These are phyloP conservation scores for Graphilbum fragrans DNA, from an alignment of 2,329 filamentous ascomycete genomes.

Conservation along the genomic window DNA sequence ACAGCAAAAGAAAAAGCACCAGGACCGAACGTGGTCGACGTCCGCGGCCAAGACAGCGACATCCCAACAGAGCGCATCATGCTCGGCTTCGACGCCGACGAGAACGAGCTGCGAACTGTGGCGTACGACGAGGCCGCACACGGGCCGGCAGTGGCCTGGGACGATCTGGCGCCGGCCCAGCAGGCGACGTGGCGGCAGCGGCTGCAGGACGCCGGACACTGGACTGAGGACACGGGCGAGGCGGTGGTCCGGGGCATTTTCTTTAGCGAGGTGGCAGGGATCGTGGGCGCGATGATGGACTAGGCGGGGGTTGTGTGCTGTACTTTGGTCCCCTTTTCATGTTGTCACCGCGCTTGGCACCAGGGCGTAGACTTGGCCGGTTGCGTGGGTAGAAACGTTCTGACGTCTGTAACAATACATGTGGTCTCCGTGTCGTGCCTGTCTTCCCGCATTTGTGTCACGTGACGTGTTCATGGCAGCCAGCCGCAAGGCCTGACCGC, in stretches of 20 bases:
- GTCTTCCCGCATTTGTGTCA: too few relatives aligned
- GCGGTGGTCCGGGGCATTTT: conserved; percentile 63
- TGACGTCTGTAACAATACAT: too few relatives aligned
- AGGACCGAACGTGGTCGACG: too few relatives aligned
- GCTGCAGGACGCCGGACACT: conserved; percentile 60
- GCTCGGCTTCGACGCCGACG: conserved; percentile 9
- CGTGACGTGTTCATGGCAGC: too few relatives aligned
- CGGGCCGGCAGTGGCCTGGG: conserved; percentile 48
- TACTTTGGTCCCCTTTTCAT: too few relatives aligned
- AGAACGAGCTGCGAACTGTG: conserved; percentile 21
- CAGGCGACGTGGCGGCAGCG: conserved; percentile 56
- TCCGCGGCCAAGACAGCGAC: neutral
- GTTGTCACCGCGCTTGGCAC: too few relatives aligned
- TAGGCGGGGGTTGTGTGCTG: neutral
- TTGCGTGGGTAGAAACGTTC: too few relatives aligned
- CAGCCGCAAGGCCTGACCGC: too few relatives aligned
- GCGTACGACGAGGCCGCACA: conserved; percentile 34
- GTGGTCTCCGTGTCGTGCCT: too few relatives aligned
- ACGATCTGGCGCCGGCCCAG: conserved; percentile 53
- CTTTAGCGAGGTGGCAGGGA: conserved; percentile 59
- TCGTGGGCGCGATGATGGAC: conserved; percentile 38
- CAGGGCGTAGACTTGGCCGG: too few relatives aligned
- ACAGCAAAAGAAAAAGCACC: too few relatives aligned
- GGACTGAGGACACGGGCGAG: conserved; percentile 70
- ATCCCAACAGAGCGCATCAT: neutral